Conservation (phyloP, 116 monocot species). For the Dioscorea cayenensis region DNA sequence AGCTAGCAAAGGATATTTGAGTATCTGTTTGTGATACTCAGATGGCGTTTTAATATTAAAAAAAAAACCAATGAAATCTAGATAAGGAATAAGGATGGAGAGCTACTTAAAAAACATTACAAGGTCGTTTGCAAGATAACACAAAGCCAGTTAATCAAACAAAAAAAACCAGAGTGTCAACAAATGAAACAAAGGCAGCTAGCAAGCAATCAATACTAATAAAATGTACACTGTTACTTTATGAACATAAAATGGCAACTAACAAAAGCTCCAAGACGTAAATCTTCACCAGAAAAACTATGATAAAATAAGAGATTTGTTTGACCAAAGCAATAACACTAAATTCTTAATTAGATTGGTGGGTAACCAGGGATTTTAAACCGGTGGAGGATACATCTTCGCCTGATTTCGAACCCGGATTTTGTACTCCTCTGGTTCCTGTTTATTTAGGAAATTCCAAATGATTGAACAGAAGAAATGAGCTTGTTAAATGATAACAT, state of each 20-base stretch:
- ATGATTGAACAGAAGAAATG: background rate
- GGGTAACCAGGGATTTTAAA: conserved; percentile 8
- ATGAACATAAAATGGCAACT: background rate
- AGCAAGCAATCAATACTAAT: background rate
- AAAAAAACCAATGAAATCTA: no score
- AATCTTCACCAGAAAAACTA: background rate
- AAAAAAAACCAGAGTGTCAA: no score
- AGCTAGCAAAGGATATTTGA: no score
- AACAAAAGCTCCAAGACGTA: background rate
- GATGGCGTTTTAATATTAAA: no score
- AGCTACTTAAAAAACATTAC: no score
- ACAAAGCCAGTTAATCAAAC: no score
- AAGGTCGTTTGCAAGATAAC: no score
- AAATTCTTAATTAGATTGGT: background rate
- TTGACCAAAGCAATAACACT: background rate
- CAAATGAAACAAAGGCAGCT: background rate
- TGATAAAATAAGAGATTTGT: background rate
- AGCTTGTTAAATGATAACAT: background rate
- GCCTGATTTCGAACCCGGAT: conserved; percentile 43
- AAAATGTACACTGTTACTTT: background rate
- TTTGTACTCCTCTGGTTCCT: conserved; percentile 49
- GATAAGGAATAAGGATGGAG: no score
- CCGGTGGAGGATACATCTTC: conserved; percentile 38
- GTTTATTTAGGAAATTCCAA: background rate
- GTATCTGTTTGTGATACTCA: no score